Percentiles rank a stretch among this genome's conserved stretches.
phyloP scores from a whole-genome alignment of 1,284 basidiomycete genomes.

The Cryptococcus sp. region DNA sequence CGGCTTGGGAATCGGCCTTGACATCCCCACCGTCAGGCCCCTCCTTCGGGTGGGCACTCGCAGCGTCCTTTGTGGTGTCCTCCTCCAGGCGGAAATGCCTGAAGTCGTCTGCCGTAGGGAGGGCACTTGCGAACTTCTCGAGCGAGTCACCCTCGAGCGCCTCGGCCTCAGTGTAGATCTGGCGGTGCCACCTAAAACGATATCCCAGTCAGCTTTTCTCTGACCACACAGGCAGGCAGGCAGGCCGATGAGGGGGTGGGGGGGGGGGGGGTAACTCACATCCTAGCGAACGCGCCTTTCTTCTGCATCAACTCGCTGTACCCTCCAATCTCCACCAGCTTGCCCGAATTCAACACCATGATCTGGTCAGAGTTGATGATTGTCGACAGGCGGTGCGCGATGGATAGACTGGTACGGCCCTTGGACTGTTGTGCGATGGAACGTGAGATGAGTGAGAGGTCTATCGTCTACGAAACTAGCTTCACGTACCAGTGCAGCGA shows the following conservation, averaged over 20 bases:
- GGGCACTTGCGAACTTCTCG: slow-evolving; percentile 11
- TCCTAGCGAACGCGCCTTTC: slow-evolving; percentile 49
- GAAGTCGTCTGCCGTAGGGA: slow-evolving; percentile 12
- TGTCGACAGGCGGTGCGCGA: slow-evolving; percentile 63
- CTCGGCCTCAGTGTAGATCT: slow-evolving; percentile 47
- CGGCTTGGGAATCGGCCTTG: neutral
- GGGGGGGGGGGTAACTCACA: slow-evolving; percentile 34
- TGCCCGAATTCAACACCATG: slow-evolving; percentile 80
- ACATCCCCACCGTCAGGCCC: neutral
- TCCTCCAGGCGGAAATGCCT: neutral
- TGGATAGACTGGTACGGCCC: slow-evolving; percentile 87
- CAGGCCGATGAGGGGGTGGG: no score
- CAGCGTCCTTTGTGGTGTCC: neutral
- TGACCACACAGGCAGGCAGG: neutral
- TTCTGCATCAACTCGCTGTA: slow-evolving; percentile 73
- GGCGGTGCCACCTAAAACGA: slow-evolving; percentile 42
- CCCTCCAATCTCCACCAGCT: slow-evolving; percentile 80
- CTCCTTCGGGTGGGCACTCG: neutral
- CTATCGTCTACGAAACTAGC: slow-evolving; percentile 47
- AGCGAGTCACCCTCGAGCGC: slow-evolving; percentile 30
- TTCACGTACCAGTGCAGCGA: slow-evolving; percentile 84
- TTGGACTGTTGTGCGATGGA: slow-evolving; percentile 53
- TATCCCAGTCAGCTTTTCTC: neutral
- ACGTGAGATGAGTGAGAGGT: slow-evolving; percentile 34
- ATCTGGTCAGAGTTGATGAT: slow-evolving; percentile 64